Evolutionary conservation across 164 flowering plant species (phyloP).

Genomic region (Protea cynaroides): DNA sequence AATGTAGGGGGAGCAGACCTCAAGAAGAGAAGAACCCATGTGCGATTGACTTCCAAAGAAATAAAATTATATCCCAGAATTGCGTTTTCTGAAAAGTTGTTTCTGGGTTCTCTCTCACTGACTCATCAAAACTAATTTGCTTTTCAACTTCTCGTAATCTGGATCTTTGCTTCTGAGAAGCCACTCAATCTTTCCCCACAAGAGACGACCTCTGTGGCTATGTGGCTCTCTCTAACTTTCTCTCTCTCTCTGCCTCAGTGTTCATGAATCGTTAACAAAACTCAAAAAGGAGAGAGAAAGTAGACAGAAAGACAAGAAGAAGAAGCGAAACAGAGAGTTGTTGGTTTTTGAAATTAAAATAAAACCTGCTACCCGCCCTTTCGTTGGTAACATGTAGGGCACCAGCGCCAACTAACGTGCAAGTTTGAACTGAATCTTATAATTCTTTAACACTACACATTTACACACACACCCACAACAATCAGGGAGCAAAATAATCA

Average conservation of each 20-base stretch:
- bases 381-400: conserved; percentile 6
- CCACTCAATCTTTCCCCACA: not conserved
- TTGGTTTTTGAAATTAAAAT: not conserved
- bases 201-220: not conserved
- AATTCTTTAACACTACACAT: not conserved
- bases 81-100: not conserved
- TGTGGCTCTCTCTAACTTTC: not conserved
- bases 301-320: not conserved
- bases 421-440: not conserved
- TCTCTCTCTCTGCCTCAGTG: not conserved
- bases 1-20: conserved; percentile 23
- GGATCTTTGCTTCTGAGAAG: not conserved
- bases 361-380: conserved; percentile 4
- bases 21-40: conserved; percentile 41
- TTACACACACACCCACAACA: not conserved
- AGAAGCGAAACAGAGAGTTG: not conserved
- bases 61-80: conserved; percentile 13
- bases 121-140: not conserved
- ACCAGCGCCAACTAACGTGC: conserved; percentile 12
- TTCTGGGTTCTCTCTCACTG: not conserved
- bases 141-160: not conserved
- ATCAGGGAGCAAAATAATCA: too few species aligned
- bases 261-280: too few species aligned
- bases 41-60: conserved; percentile 51
- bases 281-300: too few species aligned